A percentile compares a stretch with the other conserved stretches of the same genome.
These are phyloP conservation scores for Gastrodia elata DNA, from an alignment of 106 monocot genomes.

Conservation along the genomic window DNA sequence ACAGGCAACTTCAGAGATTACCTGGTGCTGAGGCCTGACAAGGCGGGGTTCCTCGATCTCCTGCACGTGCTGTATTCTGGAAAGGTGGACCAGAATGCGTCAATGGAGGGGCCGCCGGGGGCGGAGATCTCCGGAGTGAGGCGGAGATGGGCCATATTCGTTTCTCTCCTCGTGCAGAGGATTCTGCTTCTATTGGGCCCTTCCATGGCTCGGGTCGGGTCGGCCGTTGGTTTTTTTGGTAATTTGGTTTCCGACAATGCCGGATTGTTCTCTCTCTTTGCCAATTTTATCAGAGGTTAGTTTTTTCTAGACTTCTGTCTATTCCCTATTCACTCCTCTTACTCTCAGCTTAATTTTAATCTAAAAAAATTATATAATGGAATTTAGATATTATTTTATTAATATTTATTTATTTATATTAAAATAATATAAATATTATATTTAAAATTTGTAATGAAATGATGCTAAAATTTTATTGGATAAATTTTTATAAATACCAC, in stretches of 20 bases:
- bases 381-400: too few species aligned
- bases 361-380: too few species aligned
- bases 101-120: slow-evolving; percentile 9
- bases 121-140: slow-evolving; percentile 2
- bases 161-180: slow-evolving; percentile 14
- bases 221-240: slow-evolving; percentile 10
- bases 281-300: slow-evolving; percentile 12
- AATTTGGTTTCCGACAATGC: slow-evolving; percentile 20
- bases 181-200: background rate
- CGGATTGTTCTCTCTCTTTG: slow-evolving; percentile 6
- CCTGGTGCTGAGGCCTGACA: slow-evolving; percentile 19
- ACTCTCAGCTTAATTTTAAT: too few species aligned
- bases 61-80: slow-evolving; percentile 8
- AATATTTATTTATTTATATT: too few species aligned
- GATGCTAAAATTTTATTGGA: too few species aligned
- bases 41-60: slow-evolving; percentile 7
- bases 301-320: too few species aligned
- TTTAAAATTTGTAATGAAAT: too few species aligned
- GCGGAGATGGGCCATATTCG: slow-evolving; percentile 11
- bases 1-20: slow-evolving; percentile 8
- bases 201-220: slow-evolving; percentile 1
- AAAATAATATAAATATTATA: too few species aligned
- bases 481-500: too few species aligned
- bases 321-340: too few species aligned
- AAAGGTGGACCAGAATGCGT: slow-evolving; percentile 7